Conservation (phyloP, 768 basidiomycete species). For the Russula ochroleuca region DNA sequence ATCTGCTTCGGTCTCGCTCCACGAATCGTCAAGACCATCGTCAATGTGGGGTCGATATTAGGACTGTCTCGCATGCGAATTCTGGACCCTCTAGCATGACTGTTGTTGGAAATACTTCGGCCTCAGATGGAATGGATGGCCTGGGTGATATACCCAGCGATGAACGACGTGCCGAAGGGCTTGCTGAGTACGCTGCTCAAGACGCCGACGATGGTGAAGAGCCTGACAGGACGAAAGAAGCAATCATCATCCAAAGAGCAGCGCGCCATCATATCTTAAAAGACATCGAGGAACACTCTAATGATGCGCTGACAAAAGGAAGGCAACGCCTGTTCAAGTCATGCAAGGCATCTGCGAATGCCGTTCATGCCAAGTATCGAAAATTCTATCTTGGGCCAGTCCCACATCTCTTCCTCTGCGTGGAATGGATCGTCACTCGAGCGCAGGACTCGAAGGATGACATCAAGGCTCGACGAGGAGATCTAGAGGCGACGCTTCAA, state of each 20-base stretch:
- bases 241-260: constrained; percentile 5
- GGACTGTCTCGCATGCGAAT: neutral
- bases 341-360: constrained; percentile 10
- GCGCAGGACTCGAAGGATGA: neutral
- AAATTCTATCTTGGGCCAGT: constrained; percentile 18
- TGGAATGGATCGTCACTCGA: constrained; percentile 13
- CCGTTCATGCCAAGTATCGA: constrained; percentile 7
- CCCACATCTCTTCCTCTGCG: constrained; percentile 20
- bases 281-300: neutral
- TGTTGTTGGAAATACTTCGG: neutral
- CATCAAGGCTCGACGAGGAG: constrained; percentile 5
- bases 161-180: neutral
- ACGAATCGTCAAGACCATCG: neutral
- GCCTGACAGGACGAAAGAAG: constrained; percentile 2
- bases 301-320: neutral
- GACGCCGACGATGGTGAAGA: constrained; percentile 4
- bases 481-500: neutral
- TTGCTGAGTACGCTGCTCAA: constrained; percentile 6
- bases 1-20: neutral
- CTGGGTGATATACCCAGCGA: neutral
- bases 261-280: neutral
- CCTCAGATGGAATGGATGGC: neutral
- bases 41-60: neutral
- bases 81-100: neutral
- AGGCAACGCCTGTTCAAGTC: constrained; percentile 10